Evolutionary conservation across 2,329 filamentous ascomycete species (phyloP).

Genomic region (Sporothrix phasma): DNA sequence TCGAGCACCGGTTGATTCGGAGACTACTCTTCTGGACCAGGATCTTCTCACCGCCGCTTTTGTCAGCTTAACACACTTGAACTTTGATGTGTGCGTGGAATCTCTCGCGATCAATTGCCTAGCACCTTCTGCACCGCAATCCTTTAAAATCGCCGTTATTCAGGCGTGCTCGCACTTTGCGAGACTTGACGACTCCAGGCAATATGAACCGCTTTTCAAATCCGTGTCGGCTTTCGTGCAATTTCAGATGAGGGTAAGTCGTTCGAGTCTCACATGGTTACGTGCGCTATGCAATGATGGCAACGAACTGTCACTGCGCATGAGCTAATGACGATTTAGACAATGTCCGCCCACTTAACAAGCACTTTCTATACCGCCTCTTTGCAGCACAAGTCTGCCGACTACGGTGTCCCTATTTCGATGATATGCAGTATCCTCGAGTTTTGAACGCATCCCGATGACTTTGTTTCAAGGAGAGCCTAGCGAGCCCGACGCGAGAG

Average conservation of each 20-base stretch:
- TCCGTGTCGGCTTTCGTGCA: constrained; percentile 48
- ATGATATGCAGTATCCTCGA: constrained; percentile 45
- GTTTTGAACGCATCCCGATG: constrained; percentile 47
- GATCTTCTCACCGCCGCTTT: constrained; percentile 58
- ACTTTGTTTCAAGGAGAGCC: constrained; percentile 37
- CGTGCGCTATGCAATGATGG: too few species aligned
- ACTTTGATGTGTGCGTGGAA: constrained; percentile 48
- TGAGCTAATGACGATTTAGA: constrained; percentile 22
- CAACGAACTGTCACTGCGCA: not conserved
- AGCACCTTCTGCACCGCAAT: constrained; percentile 43
- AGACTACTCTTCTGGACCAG: constrained; percentile 47
- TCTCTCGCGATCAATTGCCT: constrained; percentile 48
- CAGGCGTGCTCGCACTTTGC: constrained; percentile 56
- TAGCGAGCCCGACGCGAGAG: constrained; percentile 26
- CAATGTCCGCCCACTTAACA: constrained; percentile 30
- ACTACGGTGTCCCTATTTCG: constrained; percentile 30
- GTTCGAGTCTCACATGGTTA: too few species aligned
- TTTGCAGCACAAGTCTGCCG: constrained; percentile 31
- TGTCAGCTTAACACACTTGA: constrained; percentile 53
- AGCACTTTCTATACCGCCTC: constrained; percentile 32
- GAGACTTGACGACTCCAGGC: constrained; percentile 36
- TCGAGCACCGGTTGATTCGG: constrained; percentile 36
- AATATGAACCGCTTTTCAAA: constrained; percentile 46
- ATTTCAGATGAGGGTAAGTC: constrained; percentile 43
- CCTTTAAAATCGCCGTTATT: constrained; percentile 53